These are phyloP conservation scores for Vitis hybrid DNA, from an alignment of 177 flowering plant species.

Conservation along the genomic window DNA sequence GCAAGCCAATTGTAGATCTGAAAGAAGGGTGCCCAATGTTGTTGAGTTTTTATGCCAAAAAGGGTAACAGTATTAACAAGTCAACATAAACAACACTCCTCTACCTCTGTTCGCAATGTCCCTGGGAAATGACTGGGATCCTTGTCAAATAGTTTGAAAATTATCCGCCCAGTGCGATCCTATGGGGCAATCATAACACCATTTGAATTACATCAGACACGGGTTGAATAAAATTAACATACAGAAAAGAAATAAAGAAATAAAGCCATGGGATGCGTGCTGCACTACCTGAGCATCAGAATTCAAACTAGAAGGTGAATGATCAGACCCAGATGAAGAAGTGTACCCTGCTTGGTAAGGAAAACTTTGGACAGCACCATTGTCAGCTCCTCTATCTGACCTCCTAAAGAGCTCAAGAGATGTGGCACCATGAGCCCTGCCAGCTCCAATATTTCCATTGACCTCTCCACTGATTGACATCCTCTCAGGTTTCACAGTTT, in stretches of 20 bases:
- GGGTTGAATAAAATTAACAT: neutral
- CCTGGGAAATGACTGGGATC: conserved; percentile 83
- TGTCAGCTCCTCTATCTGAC: conserved; percentile 38
- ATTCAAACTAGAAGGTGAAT: conserved; percentile 79
- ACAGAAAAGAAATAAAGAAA: neutral
- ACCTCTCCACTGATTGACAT: conserved; percentile 35
- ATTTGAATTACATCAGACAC: neutral
- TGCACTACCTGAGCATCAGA: conserved; percentile 73
- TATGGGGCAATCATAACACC: conserved; percentile 13
- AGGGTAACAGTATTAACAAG: neutral
- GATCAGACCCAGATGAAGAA: conserved; percentile 83
- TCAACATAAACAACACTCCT: conserved; percentile 5
- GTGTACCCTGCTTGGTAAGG: conserved; percentile 66
- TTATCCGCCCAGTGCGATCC: conserved; percentile 83
- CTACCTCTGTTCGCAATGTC: conserved; percentile 62
- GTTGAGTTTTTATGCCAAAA: neutral
- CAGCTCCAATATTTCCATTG: conserved; percentile 34
- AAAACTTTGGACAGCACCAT: conserved; percentile 40
- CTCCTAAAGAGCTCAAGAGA: conserved; percentile 62
- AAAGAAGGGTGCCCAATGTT: conserved; percentile 4
- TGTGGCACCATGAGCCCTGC: conserved; percentile 35
- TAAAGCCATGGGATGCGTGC: neutral
- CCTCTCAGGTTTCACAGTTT: conserved; percentile 37
- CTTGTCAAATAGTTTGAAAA: conserved; percentile 87
- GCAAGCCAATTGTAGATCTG: conserved; percentile 91